A percentile compares a stretch with the other conserved stretches of the same genome.
Conservation (phyloP, 1,284 basidiomycete species). For the Ustilago loliicola region DNA sequence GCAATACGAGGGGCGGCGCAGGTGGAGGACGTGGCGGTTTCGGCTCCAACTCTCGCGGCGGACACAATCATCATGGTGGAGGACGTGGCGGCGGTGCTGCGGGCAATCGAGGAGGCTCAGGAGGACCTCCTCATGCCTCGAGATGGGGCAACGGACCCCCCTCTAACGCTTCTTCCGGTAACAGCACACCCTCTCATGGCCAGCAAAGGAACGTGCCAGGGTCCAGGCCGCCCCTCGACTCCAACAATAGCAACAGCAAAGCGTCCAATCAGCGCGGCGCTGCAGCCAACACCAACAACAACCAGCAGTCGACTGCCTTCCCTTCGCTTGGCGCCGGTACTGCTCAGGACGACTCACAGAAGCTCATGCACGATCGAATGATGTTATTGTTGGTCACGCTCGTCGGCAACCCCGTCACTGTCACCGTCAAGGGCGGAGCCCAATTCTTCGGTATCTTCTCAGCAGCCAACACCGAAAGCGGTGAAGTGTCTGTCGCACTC, state of each 20-base stretch:
- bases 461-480: constrained; percentile 50
- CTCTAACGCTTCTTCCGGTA: constrained; percentile 20
- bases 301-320: constrained; percentile 30
- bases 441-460: constrained; percentile 66
- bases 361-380: constrained; percentile 55
- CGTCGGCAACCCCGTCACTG: constrained; percentile 61
- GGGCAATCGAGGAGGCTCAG: constrained; percentile 28
- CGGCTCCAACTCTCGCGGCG: constrained; percentile 30
- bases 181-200: constrained; percentile 16
- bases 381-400: constrained; percentile 59
- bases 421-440: constrained; percentile 53
- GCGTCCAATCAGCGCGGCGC: constrained; percentile 24
- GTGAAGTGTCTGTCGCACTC: constrained; percentile 59
- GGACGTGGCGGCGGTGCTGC: constrained; percentile 34
- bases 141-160: constrained; percentile 44
- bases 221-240: constrained; percentile 4
- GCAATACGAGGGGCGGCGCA: constrained; percentile 27
- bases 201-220: constrained; percentile 25
- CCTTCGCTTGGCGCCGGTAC: constrained; percentile 30
- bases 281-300: constrained; percentile 10
- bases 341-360: constrained; percentile 39
- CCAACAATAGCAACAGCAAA: constrained; percentile 17
- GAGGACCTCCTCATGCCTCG: constrained; percentile 35
- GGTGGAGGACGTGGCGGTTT: constrained; percentile 25
- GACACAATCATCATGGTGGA: constrained; percentile 23